A percentile compares a stretch with the other conserved stretches of the same genome.
phyloP scores from a whole-genome alignment of 441 rosid species.

The Populus hybrid region DNA sequence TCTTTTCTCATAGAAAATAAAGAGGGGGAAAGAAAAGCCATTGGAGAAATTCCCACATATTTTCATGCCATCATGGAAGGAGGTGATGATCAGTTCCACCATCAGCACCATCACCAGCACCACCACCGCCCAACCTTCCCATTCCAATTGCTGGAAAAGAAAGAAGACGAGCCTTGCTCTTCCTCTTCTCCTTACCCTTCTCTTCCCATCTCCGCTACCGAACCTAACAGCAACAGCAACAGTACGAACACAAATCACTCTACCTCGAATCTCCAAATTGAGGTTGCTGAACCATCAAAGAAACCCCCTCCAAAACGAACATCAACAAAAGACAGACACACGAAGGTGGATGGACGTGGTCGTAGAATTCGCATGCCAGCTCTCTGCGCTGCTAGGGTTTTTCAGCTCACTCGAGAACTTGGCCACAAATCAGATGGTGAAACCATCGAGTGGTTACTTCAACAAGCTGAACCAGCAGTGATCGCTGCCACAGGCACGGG shows the following conservation, averaged over 20 bases:
- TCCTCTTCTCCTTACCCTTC: slow-evolving; percentile 61
- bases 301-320: slow-evolving; percentile 76
- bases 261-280: slow-evolving; percentile 31
- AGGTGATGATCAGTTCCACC: slow-evolving; percentile 39
- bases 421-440: slow-evolving; percentile 65
- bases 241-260: slow-evolving; percentile 21
- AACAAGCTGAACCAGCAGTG: slow-evolving; percentile 88
- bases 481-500: slow-evolving; percentile 97
- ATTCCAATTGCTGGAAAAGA: slow-evolving; percentile 66
- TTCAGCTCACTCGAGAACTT: slow-evolving; percentile 36
- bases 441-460: slow-evolving; percentile 89
- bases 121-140: slow-evolving; percentile 49
- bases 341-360: slow-evolving; percentile 93
- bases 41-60: slow-evolving; percentile 29
- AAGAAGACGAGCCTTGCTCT: slow-evolving; percentile 59
- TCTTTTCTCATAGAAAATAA: neutral
- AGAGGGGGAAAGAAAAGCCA: slow-evolving; percentile 12
- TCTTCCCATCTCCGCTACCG: slow-evolving; percentile 28
- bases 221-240: slow-evolving; percentile 23
- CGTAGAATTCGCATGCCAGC: slow-evolving; percentile 97
- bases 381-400: slow-evolving; percentile 91
- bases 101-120: slow-evolving; percentile 14
- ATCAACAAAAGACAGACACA: slow-evolving; percentile 87
- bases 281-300: slow-evolving; percentile 34
- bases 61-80: slow-evolving; percentile 59